These are phyloP conservation scores for Elongisporangium anandrum DNA, from an alignment of 352 stramenopile species.

Conservation along the genomic window DNA sequence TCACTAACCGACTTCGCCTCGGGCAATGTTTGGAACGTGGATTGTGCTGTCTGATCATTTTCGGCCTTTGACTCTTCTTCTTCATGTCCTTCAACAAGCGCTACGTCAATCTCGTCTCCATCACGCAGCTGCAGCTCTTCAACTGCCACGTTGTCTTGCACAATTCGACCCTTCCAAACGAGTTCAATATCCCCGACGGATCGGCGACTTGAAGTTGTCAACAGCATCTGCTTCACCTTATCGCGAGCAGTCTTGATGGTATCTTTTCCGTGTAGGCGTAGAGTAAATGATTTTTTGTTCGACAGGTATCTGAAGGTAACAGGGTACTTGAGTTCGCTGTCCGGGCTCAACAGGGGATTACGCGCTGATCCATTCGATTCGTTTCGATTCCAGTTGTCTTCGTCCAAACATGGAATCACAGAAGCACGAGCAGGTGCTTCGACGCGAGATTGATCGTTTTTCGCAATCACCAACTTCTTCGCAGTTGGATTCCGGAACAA, in stretches of 20 bases:
- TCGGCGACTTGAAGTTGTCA: constrained; percentile 26
- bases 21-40: constrained; percentile 26
- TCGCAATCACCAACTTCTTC: constrained; percentile 64
- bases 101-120: constrained; percentile 60
- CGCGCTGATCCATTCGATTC: constrained; percentile 19
- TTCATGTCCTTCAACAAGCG: constrained; percentile 30
- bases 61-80: neutral
- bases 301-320: constrained; percentile 60
- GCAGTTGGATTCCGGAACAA: constrained; percentile 47
- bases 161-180: constrained; percentile 53
- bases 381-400: constrained; percentile 23
- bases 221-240: constrained; percentile 57
- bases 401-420: constrained; percentile 53
- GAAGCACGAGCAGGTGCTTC: constrained; percentile 27
- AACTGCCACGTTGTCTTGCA: constrained; percentile 37
- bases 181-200: constrained; percentile 50
- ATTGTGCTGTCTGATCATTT: constrained; percentile 5
- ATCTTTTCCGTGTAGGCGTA: constrained; percentile 42
- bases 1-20: constrained; percentile 15
- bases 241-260: constrained; percentile 50
- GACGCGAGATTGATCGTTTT: constrained; percentile 20
- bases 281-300: constrained; percentile 67
- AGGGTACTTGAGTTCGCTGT: constrained; percentile 51
- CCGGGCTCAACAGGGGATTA: constrained; percentile 29
- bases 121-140: constrained; percentile 57